phyloP scores from a whole-genome alignment of 2,329 filamentous ascomycete genomes.

The Colletotrichum gloeosporioides region DNA sequence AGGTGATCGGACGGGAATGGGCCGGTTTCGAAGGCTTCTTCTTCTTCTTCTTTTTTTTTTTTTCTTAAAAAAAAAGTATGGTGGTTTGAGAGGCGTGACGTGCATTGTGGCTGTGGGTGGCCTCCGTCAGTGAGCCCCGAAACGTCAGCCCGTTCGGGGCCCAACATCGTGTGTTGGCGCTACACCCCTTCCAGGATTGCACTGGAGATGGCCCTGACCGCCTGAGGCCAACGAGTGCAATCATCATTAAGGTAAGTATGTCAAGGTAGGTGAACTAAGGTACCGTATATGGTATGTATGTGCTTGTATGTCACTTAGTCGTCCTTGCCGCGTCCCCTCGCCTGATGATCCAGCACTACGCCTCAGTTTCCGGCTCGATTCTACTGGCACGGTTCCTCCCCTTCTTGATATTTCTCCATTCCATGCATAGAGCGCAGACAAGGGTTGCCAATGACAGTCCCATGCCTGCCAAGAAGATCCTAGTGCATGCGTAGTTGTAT shows the following conservation, averaged over 20 bases:
- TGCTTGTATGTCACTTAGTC: not conserved
- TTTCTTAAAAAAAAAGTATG: no score
- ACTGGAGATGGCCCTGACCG: not conserved
- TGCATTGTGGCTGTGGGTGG: not conserved
- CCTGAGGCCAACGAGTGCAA: not conserved
- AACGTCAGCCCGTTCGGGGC: not conserved
- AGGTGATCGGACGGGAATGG: not conserved
- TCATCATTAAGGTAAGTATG: not conserved
- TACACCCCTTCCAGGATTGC: not conserved
- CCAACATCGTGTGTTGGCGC: not conserved
- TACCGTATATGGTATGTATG: not conserved
- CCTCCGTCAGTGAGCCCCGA: no score
- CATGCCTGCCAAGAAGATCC: conserved; percentile 67
- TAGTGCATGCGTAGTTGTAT: conserved; percentile 69
- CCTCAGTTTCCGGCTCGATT: not conserved
- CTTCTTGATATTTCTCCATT: conserved; percentile 74
- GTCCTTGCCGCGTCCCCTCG: not conserved
- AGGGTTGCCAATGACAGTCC: conserved; percentile 61
- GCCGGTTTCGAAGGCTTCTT: not conserved
- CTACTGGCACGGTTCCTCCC: not conserved
- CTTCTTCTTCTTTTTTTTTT: no score
- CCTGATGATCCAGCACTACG: not conserved
- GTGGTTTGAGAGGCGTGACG: not conserved
- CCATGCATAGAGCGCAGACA: conserved; percentile 62
- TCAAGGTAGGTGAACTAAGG: no score